phyloP scores from a whole-genome alignment of 2,329 filamentous ascomycete species.

The Hypoxylon rubiginosum region DNA sequence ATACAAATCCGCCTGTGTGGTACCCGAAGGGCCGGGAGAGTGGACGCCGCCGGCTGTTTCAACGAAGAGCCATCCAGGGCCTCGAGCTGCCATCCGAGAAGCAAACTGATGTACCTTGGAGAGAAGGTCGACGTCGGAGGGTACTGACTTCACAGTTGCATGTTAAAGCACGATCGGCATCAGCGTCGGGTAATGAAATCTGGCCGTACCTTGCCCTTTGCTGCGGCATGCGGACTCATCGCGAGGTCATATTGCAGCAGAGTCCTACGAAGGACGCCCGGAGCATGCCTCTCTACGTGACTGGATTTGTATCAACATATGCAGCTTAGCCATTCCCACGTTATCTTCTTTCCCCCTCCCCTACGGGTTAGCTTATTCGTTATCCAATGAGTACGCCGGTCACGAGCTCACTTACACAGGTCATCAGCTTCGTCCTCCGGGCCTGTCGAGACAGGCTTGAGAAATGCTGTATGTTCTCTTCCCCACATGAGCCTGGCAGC shows the following conservation, averaged over 20 bases:
- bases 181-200: not conserved
- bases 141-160: conserved; percentile 57
- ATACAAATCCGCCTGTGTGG: conserved; percentile 83
- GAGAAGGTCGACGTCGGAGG: conserved; percentile 66
- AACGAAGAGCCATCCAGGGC: conserved; percentile 73
- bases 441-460: conserved; percentile 88
- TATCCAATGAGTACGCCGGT: conserved; percentile 1
- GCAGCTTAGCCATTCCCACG: not conserved
- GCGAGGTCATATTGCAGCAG: conserved; percentile 80
- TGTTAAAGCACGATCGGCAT: conserved; percentile 20
- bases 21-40: conserved; percentile 82
- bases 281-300: conserved; percentile 73
- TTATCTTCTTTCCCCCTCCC: conserved; percentile 11
- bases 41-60: conserved; percentile 88
- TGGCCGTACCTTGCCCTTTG: conserved; percentile 60
- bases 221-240: conserved; percentile 83
- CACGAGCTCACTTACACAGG: conserved; percentile 60
- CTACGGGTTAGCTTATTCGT: conserved; percentile 19
- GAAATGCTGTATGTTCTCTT: conserved; percentile 69
- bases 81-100: conserved; percentile 56
- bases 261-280: conserved; percentile 63
- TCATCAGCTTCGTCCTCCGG: conserved; percentile 77
- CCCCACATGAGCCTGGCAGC: conserved; percentile 64
- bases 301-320: conserved; percentile 54
- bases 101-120: conserved; percentile 62